These are phyloP conservation scores for Pseudofabraea citricarpa DNA, from an alignment of 2,329 filamentous ascomycete genomes.

Conservation along the genomic window DNA sequence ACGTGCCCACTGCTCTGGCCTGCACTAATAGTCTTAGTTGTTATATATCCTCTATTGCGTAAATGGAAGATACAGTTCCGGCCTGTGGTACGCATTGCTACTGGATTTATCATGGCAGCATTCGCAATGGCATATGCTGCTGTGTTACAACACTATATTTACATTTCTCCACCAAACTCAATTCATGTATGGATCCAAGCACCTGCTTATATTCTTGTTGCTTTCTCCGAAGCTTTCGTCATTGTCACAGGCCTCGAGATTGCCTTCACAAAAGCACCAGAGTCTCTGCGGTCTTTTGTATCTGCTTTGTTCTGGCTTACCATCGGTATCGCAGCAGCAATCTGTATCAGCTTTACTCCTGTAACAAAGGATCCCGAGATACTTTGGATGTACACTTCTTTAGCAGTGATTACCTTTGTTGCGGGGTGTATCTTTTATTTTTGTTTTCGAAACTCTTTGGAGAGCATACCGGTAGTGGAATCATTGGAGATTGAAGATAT, in stretches of 20 bases:
- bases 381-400: conserved; percentile 58
- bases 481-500: too few species aligned
- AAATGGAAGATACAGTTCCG: conserved; percentile 50
- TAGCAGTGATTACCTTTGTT: conserved; percentile 42
- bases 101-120: conserved; percentile 56
- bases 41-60: conserved; percentile 54
- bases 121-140: conserved; percentile 51
- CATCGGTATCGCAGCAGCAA: conserved; percentile 48
- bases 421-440: conserved; percentile 36
- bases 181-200: conserved; percentile 42
- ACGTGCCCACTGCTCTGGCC: neutral
- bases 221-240: conserved; percentile 39
- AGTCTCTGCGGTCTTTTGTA: conserved; percentile 51
- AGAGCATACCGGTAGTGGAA: too few species aligned
- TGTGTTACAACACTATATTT: conserved; percentile 54
- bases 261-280: conserved; percentile 55
- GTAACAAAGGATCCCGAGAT: conserved; percentile 34
- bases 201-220: conserved; percentile 42
- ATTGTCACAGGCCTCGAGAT: conserved; percentile 54
- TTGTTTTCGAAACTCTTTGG: conserved; percentile 1
- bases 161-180: conserved; percentile 34
- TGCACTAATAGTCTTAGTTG: neutral
- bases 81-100: conserved; percentile 50
- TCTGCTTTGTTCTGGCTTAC: conserved; percentile 51
- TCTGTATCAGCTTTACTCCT: conserved; percentile 36